A percentile compares a stretch with the other conserved stretches of the same genome.
Conservation (phyloP, 306 rosid species). For the Vachellia pachyceras region DNA sequence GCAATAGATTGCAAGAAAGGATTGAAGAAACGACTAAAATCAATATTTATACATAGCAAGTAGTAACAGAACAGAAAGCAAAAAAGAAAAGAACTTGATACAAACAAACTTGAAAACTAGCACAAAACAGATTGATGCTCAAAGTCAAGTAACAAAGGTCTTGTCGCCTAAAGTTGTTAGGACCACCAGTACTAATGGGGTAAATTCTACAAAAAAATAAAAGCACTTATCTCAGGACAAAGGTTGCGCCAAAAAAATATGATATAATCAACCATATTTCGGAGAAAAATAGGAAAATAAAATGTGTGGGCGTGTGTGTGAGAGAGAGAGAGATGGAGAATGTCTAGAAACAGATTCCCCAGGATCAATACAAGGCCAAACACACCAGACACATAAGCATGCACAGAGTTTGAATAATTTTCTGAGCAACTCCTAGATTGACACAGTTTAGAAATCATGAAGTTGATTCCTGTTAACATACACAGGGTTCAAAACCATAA, state of each 20-base stretch:
- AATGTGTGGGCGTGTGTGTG: neutral
- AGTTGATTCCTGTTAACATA: neutral
- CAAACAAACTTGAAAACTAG: neutral
- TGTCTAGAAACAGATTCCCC: neutral
- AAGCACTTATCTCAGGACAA: constrained; percentile 2
- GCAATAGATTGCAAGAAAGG: neutral
- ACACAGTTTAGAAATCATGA: neutral
- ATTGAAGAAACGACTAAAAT: neutral
- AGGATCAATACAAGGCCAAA: neutral
- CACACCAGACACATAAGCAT: neutral
- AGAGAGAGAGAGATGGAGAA: neutral
- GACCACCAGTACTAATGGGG: neutral
- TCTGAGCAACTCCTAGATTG: neutral
- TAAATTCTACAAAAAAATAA: neutral
- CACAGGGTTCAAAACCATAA: neutral
- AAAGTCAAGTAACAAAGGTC: neutral
- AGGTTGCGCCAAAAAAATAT: neutral
- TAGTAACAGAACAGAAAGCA: neutral
- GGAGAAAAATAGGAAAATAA: neutral
- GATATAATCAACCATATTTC: neutral
- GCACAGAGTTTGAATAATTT: neutral
- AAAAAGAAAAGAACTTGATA: neutral
- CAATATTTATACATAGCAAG: neutral
- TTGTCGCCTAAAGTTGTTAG: neutral
- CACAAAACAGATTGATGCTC: neutral